Base-by-base conservation (phyloP, 2,329 filamentous ascomycete species). In the Phymatotrichopsis omnivora region DNA sequence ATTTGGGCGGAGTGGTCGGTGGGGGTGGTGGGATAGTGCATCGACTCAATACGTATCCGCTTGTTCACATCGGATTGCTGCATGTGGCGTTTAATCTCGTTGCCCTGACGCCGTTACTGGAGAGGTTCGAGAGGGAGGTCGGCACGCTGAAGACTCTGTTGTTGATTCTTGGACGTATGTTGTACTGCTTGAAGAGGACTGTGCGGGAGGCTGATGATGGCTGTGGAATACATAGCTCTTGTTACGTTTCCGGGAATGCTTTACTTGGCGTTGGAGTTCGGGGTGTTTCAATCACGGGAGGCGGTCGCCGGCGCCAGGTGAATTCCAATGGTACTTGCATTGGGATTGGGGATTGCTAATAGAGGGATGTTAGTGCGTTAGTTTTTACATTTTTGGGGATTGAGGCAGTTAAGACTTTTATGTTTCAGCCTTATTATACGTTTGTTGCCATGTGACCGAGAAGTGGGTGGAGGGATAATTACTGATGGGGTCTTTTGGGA, bases 111-210 rank as follows among this genome's bases (percentile, higher is more conserved):
- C 91, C 91, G n/a, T 69, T 98, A 40, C 68, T 98, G 63, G 89
- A 95, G 65, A 76, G 87, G 51, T 98, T 96, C 64, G 91, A 98
- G 67, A 75, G 76, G 52, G 89, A 95, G 63, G 79, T 93, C 64
- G 91, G 91, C 41, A 96, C 89, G 6, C 69, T 96, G 60, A 85
- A 85, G 20, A 82, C 85, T n/a, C 63, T 93, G 53, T 76, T 84
- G 27, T 70, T 96, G 41, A 95, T 96, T 63, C 76, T 91, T 59
- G 91, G 91, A 46, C 87, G 86, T 93, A 71, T 69, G 86, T 74
- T 31, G 50, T 22, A 6, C 16, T 40, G 17, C 24, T 16, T 11
- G 19, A 16, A 27, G 47, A 30, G 52, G 7, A 27, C 36, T 34
- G n/a, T 24, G 22, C 10, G 22, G 35, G 20, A 29, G 24, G 19